A percentile compares a stretch with the other conserved stretches of the same genome.
Conservation (phyloP, 495 filamentous ascomycete genomes). For the Geoglossum glabrum region DNA sequence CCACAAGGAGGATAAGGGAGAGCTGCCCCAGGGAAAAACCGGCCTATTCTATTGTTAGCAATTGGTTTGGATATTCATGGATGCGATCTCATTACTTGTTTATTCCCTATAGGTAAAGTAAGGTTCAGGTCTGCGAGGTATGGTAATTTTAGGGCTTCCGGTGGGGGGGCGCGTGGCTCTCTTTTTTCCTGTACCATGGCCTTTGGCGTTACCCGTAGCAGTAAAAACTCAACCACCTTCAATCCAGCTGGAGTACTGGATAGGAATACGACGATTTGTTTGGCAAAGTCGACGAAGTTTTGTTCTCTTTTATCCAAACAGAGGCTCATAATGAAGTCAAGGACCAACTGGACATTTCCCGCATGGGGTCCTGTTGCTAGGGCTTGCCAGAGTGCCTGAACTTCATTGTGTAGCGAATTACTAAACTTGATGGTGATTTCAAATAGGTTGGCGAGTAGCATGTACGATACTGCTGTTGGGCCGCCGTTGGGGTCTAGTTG, state of each 20-base stretch:
- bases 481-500: constrained; percentile 88
- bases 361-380: constrained; percentile 80
- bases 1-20: constrained; percentile 81
- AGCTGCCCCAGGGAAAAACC: constrained; percentile 85
- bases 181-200: constrained; percentile 79
- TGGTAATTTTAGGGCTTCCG: constrained; percentile 53
- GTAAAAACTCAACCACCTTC: constrained; percentile 82
- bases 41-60: constrained; percentile 22
- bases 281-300: constrained; percentile 91
- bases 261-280: constrained; percentile 91
- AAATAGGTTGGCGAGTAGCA: constrained; percentile 85
- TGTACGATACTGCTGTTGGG: constrained; percentile 77
- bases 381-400: constrained; percentile 93
- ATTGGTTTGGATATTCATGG: not conserved
- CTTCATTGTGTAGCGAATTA: constrained; percentile 77
- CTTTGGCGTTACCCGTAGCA: constrained; percentile 73
- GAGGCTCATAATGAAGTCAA: constrained; percentile 87
- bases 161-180: constrained; percentile 47
- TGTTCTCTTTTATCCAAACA: constrained; percentile 88
- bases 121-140: constrained; percentile 74
- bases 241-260: constrained; percentile 78
- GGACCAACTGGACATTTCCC: constrained; percentile 85
- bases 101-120: constrained; percentile 68
- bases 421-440: constrained; percentile 91
- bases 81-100: constrained; percentile 35